A percentile compares a stretch with the other conserved stretches of the same genome.
Evolutionary conservation across 768 basidiomycete genomes (phyloP).

Genomic region (Amanita phalloides): DNA sequence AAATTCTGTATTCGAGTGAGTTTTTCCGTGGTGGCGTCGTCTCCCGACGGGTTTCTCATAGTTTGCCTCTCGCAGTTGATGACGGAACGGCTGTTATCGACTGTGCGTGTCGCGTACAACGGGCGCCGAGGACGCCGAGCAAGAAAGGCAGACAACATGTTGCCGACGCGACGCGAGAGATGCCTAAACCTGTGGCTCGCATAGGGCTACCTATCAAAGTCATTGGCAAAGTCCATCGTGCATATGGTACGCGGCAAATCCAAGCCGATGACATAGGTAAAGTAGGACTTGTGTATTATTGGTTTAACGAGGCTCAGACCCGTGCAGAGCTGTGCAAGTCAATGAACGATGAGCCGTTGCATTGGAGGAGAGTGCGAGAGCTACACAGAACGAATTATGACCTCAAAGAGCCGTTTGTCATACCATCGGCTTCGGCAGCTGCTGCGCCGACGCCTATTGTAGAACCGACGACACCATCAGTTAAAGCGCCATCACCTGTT

Average conservation of each 20-base stretch:
- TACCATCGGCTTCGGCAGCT: constrained; percentile 21
- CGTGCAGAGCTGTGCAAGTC: constrained; percentile 33
- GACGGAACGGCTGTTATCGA: constrained; percentile 71
- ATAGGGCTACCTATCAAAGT: constrained; percentile 38
- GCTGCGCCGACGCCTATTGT: constrained; percentile 6
- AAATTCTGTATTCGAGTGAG: constrained; percentile 49
- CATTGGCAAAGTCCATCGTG: constrained; percentile 31
- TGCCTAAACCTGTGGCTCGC: constrained; percentile 26
- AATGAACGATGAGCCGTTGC: constrained; percentile 47
- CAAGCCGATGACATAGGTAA: constrained; percentile 40
- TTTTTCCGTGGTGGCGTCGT: neutral
- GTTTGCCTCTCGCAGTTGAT: constrained; percentile 39
- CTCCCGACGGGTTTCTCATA: neutral
- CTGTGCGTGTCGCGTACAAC: constrained; percentile 35
- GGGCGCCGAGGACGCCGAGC: constrained; percentile 13
- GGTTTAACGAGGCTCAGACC: neutral
- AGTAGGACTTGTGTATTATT: constrained; percentile 9
- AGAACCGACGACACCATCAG: constrained; percentile 6
- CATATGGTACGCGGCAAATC: constrained; percentile 34
- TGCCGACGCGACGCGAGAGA: constrained; percentile 4
- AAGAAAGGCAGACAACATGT: constrained; percentile 9
- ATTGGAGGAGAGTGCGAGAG: constrained; percentile 39
- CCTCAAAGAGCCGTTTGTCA: constrained; percentile 35
- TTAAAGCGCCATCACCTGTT: constrained; percentile 6
- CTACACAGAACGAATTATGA: constrained; percentile 47